Evolutionary conservation across 2,329 filamentous ascomycete species (phyloP), one percentile per base, ranked within the genome.

Genomic region (Coniochaeta sp.): DNA sequence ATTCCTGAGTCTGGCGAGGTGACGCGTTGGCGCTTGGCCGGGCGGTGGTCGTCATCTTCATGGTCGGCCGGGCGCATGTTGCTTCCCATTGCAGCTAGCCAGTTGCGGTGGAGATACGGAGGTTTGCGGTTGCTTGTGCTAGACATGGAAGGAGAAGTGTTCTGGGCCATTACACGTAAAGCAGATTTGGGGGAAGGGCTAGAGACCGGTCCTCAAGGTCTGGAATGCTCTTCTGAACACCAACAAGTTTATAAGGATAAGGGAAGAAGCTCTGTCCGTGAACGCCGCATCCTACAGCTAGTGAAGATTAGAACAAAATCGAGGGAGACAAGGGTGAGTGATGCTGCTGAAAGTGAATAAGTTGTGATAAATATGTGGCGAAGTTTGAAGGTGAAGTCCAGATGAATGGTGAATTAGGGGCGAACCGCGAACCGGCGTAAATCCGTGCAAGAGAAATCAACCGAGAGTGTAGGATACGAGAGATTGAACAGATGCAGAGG

Each of bases 51-150:
- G 50, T 75, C 72, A 60, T 75, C 75, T 55, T 71, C 68, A 40
- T 61, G 52, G 34, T 59, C 78, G 77, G 81, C 67, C 67, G 79
- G 75, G 65, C 72, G 72, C 62, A 76, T 73, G 61, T 77, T 77
- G 68, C 22, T 28, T 24, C 47, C 47, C 47, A 81, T 72, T 55
- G 75, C 76, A 62, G 73, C 76, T 63, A 78, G 74, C 80, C 79
- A 83, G 68, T 80, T 82, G 69, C 81, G 78, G 65, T 82, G 79
- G 62, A 84, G 77, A 70, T 81, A 84, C 62, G 82, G 81, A 60
- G 79, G 73, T 66, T 74, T 77, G 72, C 78, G 77, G 71, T 74
- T 78, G 68, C 71, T 74, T 68, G 74, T 73, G 67, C 74, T 72
- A 68, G 79, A 78, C 81, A 84, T 84, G 10, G 72, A 71, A 73